Percentiles rank a stretch among this genome's conserved stretches.
These are phyloP conservation scores for Allium sativum DNA, from an alignment of 106 monocot genomes.

Conservation along the genomic window DNA sequence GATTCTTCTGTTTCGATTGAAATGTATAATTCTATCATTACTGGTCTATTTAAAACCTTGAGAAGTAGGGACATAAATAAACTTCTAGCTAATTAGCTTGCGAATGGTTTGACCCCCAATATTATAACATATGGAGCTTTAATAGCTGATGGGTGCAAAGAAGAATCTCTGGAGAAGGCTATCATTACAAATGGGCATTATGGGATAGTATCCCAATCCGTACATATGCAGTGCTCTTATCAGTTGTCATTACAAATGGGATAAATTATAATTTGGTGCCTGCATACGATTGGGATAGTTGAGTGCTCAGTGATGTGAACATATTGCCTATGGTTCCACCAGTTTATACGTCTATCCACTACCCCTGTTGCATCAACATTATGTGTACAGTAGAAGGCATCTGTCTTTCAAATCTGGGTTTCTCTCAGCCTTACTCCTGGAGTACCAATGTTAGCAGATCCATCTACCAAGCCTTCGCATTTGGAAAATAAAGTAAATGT, in stretches of 20 bases:
- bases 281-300: too few species aligned
- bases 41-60: conserved; percentile 46
- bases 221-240: conserved; percentile 54
- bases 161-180: conserved; percentile 60
- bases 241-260: conserved; percentile 53
- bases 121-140: conserved; percentile 72
- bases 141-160: conserved; percentile 76
- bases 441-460: too few species aligned
- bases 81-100: conserved; percentile 39
- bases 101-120: conserved; percentile 40
- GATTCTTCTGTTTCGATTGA: conserved; percentile 63
- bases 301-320: too few species aligned
- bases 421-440: too few species aligned
- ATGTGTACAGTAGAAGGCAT: too few species aligned
- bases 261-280: conserved; percentile 19
- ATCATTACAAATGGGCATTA: conserved; percentile 47
- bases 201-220: conserved; percentile 56
- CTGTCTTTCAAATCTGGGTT: too few species aligned
- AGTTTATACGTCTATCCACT: too few species aligned
- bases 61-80: conserved; percentile 26
- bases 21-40: conserved; percentile 71
- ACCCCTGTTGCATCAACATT: too few species aligned
- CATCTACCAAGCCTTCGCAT: too few species aligned
- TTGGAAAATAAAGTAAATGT: too few species aligned
- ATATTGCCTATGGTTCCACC: too few species aligned